Percentiles rank a stretch among this genome's conserved stretches.
Conservation (phyloP, 73 alveolate genomes). For the Effrenium voratum region DNA sequence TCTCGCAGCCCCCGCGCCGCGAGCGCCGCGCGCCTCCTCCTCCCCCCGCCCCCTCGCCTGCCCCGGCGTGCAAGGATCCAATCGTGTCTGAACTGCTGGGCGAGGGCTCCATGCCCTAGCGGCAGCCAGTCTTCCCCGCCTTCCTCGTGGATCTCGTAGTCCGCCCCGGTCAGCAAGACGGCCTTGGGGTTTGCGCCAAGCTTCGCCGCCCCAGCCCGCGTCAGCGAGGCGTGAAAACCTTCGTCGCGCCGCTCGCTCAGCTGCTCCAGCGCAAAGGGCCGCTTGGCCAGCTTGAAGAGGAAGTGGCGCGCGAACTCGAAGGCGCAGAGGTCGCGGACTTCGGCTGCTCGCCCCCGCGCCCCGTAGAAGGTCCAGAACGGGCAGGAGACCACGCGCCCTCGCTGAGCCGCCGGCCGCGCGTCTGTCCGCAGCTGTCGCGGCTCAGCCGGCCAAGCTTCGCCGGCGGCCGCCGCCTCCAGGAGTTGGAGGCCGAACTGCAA, state of each 20-base stretch:
- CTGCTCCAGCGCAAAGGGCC: background rate
- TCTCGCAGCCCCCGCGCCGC: too few relatives aligned
- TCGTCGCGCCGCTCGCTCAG: background rate
- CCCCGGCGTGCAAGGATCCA: background rate
- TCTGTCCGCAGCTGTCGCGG: background rate
- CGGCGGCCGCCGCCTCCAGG: background rate
- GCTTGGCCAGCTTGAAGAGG: background rate
- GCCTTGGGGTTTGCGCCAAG: background rate
- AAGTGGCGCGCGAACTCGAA: slow-evolving; percentile 18
- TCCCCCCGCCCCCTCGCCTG: too few relatives aligned
- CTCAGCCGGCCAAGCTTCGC: background rate
- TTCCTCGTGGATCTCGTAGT: background rate
- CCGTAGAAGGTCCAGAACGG: background rate
- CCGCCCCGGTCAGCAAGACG: background rate
- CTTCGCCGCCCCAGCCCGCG: background rate
- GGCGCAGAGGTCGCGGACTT: background rate
- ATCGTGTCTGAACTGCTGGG: background rate
- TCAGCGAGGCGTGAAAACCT: background rate
- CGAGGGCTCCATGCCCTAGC: background rate
- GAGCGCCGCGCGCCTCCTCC: too few relatives aligned
- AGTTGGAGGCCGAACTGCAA: background rate
- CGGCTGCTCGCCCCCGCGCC: background rate
- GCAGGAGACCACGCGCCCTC: too few relatives aligned
- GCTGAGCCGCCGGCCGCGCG: too few relatives aligned
- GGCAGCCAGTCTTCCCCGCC: slow-evolving; percentile 1